phyloP scores from a whole-genome alignment of 495 filamentous ascomycete genomes.

The Chlorociboria aeruginascens region DNA sequence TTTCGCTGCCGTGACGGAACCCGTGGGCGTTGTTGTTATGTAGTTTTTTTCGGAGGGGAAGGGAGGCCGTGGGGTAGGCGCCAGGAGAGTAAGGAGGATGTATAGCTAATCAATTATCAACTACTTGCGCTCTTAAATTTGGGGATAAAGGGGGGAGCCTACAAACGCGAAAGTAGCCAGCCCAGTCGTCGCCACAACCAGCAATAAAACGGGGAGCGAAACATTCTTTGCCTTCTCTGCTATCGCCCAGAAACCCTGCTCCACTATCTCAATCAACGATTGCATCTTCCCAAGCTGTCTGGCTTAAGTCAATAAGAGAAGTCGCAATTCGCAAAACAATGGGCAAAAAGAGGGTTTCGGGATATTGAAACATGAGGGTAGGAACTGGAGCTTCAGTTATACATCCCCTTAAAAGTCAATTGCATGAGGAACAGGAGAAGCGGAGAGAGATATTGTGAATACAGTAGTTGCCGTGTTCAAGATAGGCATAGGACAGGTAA shows the following conservation, averaged over 20 bases:
- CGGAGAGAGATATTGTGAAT: not conserved
- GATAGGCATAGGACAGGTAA: no score
- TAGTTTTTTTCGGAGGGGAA: constrained; percentile 78
- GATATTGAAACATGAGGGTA: constrained; percentile 3
- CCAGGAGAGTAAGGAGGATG: constrained; percentile 55
- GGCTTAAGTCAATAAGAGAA: not conserved
- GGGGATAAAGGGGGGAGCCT: not conserved
- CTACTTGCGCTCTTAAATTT: not conserved
- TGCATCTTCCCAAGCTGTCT: constrained; percentile 5
- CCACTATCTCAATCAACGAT: constrained; percentile 3
- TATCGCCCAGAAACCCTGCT: not conserved
- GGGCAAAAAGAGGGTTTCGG: not conserved
- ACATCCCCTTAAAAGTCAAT: constrained; percentile 1
- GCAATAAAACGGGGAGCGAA: constrained; percentile 9
- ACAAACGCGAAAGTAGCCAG: constrained; percentile 13
- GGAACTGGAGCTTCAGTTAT: constrained; percentile 3
- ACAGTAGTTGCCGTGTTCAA: no score
- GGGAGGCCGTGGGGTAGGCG: constrained; percentile 66
- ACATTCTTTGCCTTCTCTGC: constrained; percentile 6
- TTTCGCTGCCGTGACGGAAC: constrained; percentile 43
- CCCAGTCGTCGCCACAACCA: constrained; percentile 3
- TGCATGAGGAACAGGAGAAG: constrained; percentile 5
- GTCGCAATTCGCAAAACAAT: constrained; percentile 3
- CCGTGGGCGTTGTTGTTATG: constrained; percentile 56
- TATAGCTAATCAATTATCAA: constrained; percentile 44